phyloP scores from a whole-genome alignment of 2,329 filamentous ascomycete species.

The Claviceps sp. region DNA sequence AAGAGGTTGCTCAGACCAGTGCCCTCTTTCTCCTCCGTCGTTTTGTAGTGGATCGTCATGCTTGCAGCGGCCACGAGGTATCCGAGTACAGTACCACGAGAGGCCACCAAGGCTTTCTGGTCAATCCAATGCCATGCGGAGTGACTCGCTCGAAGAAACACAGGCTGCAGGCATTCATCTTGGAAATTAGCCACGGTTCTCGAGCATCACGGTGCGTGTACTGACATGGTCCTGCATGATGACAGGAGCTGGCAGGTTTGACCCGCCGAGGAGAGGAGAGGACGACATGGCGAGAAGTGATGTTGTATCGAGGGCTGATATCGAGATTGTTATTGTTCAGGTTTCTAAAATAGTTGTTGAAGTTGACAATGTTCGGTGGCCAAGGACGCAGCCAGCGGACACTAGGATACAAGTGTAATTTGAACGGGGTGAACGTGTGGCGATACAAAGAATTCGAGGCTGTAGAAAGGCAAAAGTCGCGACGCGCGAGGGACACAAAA shows the following conservation, averaged over 20 bases:
- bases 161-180: conserved; percentile 23
- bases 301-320: background rate
- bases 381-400: background rate
- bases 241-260: conserved; percentile 18
- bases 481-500: background rate
- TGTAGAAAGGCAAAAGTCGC: background rate
- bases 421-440: conserved; percentile 1
- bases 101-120: conserved; percentile 29
- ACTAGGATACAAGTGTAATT: background rate
- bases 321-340: background rate
- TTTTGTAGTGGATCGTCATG: conserved; percentile 32
- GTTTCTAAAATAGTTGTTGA: background rate
- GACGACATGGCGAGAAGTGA: conserved; percentile 16
- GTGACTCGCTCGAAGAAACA: conserved; percentile 37
- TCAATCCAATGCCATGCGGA: conserved; percentile 35
- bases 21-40: conserved; percentile 25
- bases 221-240: conserved; percentile 23
- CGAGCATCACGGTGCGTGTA: background rate
- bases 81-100: conserved; percentile 28
- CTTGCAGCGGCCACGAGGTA: conserved; percentile 29
- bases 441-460: conserved; percentile 4
- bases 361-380: background rate
- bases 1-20: conserved; percentile 30
- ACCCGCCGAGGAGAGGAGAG: conserved; percentile 20
- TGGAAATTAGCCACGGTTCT: too few species aligned